Evolutionary conservation across 2,329 filamentous ascomycete genomes (phyloP).

Genomic region (Cadophora gregata): DNA sequence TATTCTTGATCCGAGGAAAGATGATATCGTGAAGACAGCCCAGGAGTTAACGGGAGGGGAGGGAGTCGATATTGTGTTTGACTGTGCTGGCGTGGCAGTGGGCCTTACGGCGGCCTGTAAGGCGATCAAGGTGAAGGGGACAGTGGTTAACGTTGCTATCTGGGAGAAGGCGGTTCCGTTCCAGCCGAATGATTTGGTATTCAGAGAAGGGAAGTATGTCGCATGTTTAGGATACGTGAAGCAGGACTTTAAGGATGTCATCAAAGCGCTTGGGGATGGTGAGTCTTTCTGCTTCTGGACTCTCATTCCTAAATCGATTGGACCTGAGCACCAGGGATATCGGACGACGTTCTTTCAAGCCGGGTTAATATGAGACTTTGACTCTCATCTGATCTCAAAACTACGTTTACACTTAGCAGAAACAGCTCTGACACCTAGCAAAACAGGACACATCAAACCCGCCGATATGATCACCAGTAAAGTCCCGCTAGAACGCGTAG

Average conservation of each 20-base stretch:
- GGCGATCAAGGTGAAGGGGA: constrained; percentile 58
- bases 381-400: background rate
- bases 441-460: constrained; percentile 55
- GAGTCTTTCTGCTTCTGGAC: constrained; percentile 13
- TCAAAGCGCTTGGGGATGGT: constrained; percentile 53
- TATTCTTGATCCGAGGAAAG: constrained; percentile 57
- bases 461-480: constrained; percentile 65
- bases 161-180: constrained; percentile 63
- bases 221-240: constrained; percentile 43
- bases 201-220: constrained; percentile 58
- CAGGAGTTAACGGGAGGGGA: constrained; percentile 54
- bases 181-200: constrained; percentile 59
- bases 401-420: background rate
- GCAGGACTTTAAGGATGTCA: constrained; percentile 61
- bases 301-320: background rate
- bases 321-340: background rate
- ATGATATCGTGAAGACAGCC: constrained; percentile 54
- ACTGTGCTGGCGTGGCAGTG: constrained; percentile 64
- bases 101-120: constrained; percentile 51
- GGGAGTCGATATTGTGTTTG: constrained; percentile 65
- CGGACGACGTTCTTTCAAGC: constrained; percentile 1
- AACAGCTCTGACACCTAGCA: constrained; percentile 6
- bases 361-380: background rate
- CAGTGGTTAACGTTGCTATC: constrained; percentile 68
- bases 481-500: constrained; percentile 60